These are phyloP conservation scores for Clarireedia sp. DNA, from an alignment of 2,329 filamentous ascomycete species.

Conservation along the genomic window DNA sequence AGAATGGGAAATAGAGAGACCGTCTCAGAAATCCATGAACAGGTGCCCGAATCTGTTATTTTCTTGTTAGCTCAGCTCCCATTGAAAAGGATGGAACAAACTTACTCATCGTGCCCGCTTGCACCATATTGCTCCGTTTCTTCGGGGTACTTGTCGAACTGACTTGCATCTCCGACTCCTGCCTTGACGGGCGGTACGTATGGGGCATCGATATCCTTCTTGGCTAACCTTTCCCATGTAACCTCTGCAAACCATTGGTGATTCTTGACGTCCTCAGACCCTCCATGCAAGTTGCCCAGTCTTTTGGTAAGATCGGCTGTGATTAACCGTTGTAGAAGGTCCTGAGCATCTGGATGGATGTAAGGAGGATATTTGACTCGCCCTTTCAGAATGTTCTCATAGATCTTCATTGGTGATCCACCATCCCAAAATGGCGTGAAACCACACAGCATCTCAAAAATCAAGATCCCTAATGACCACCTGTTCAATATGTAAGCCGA, in stretches of 20 bases:
- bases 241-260: constrained; percentile 97
- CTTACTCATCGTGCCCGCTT: constrained; percentile 76
- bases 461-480: constrained; percentile 97
- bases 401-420: constrained; percentile 97
- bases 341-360: constrained; percentile 87
- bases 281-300: constrained; percentile 86
- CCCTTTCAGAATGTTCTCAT: constrained; percentile 96
- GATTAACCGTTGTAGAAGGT: constrained; percentile 86
- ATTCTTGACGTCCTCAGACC: constrained; percentile 85
- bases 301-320: constrained; percentile 92
- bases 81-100: constrained; percentile 32
- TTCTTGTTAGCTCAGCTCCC: background rate
- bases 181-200: constrained; percentile 95
- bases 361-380: constrained; percentile 96
- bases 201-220: constrained; percentile 96
- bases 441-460: constrained; percentile 98
- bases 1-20: background rate
- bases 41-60: constrained; percentile 17
- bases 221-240: constrained; percentile 88
- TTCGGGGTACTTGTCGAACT: constrained; percentile 97
- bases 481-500: constrained; percentile 38
- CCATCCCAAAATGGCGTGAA: constrained; percentile 99
- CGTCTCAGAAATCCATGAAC: constrained; percentile 17
- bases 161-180: constrained; percentile 87
- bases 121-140: constrained; percentile 88